phyloP scores from a whole-genome alignment of 1,139 yeast genomes.

The Diutina sp. region DNA sequence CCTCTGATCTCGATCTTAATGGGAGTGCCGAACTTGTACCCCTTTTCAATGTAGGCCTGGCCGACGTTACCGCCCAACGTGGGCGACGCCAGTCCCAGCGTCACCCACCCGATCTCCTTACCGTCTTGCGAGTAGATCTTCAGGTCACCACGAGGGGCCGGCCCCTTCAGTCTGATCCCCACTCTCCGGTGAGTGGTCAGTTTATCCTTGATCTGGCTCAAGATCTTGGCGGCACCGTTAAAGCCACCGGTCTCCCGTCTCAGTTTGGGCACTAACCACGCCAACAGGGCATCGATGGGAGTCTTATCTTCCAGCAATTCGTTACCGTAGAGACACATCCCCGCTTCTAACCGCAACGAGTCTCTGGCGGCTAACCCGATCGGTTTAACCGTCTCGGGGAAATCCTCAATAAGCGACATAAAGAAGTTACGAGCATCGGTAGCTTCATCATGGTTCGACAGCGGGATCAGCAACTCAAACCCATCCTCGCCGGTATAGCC shows the following conservation, averaged over 20 bases:
- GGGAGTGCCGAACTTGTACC: conserved; percentile 66
- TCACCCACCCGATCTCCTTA: conserved; percentile 55
- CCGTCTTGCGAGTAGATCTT: conserved; percentile 38
- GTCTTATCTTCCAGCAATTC: conserved; percentile 73
- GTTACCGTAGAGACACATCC: conserved; percentile 95
- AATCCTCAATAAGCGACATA: conserved; percentile 40
- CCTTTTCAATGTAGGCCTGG: conserved; percentile 76
- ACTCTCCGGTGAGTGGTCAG: conserved; percentile 54
- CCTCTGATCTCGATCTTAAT: conserved; percentile 73
- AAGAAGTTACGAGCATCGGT: conserved; percentile 47
- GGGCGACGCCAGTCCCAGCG: conserved; percentile 90
- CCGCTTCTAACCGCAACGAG: conserved; percentile 89
- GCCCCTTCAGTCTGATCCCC: conserved; percentile 65
- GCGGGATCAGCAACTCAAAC: conserved; percentile 77
- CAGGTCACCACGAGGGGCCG: conserved; percentile 85
- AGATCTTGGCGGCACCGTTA: conserved; percentile 65
- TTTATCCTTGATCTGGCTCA: conserved; percentile 60
- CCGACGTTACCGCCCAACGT: conserved; percentile 80
- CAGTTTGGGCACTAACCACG: conserved; percentile 80
- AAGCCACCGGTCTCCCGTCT: conserved; percentile 49
- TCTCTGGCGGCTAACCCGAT: conserved; percentile 97
- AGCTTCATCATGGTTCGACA: conserved; percentile 27
- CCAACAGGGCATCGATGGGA: conserved; percentile 79
- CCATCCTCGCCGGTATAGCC: conserved; percentile 99
- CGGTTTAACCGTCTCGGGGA: conserved; percentile 55